Percentiles rank a stretch among this genome's conserved stretches.
Conservation (phyloP, 2,329 filamentous ascomycete genomes). For the Fusarium dimerum region DNA sequence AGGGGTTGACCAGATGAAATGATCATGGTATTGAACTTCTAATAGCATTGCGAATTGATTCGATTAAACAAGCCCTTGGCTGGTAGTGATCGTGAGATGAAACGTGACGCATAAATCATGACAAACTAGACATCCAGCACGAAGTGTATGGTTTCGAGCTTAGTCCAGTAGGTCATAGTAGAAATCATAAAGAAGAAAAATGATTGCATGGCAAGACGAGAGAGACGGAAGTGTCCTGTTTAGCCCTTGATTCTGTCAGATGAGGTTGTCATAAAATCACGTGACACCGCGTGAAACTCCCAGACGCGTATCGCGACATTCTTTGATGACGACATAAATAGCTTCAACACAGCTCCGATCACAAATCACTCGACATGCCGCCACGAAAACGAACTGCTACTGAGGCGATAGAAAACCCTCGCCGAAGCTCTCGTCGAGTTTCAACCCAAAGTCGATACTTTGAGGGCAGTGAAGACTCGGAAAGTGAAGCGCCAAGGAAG, state of each 20-base stretch:
- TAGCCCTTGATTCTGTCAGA: neutral
- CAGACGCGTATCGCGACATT: constrained; percentile 21
- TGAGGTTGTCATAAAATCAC: constrained; percentile 11
- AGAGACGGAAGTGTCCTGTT: too few species aligned
- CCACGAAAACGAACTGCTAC: constrained; percentile 40
- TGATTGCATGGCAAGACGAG: too few species aligned
- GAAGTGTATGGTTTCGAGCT: too few species aligned
- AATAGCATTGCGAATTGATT: too few species aligned
- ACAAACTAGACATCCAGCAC: too few species aligned
- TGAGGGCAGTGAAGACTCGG: constrained; percentile 34
- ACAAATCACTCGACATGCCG: constrained; percentile 33
- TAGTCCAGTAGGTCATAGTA: too few species aligned
- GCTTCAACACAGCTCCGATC: neutral
- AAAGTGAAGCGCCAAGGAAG: constrained; percentile 31
- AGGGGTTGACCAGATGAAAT: too few species aligned
- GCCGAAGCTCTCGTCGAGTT: constrained; percentile 50
- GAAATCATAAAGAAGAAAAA: too few species aligned
- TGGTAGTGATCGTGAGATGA: too few species aligned
- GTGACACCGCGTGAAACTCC: constrained; percentile 28
- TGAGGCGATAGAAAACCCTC: constrained; percentile 32
- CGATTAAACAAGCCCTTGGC: too few species aligned
- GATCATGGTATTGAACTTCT: too few species aligned
- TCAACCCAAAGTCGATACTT: constrained; percentile 56
- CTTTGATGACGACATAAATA: constrained; percentile 1
- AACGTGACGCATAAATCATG: too few species aligned